phyloP scores from a whole-genome alignment of 2,329 filamentous ascomycete species.

The Clarireedia homoeocarpa region DNA sequence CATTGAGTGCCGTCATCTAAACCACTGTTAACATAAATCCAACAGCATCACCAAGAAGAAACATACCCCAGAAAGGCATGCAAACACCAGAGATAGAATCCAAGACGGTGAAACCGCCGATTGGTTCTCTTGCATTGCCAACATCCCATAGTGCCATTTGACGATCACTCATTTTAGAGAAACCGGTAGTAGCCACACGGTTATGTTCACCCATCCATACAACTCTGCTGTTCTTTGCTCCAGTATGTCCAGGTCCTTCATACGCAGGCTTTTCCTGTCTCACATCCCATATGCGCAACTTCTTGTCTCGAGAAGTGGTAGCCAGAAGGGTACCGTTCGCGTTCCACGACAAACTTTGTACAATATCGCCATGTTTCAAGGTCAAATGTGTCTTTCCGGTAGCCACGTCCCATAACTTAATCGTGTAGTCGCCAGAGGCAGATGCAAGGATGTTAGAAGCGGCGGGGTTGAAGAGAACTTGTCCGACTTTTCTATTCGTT shows the following conservation, averaged over 20 bases:
- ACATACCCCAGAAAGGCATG: conserved; percentile 94
- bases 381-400: conserved; percentile 66
- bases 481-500: conserved; percentile 75
- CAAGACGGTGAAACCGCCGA: conserved; percentile 82
- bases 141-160: conserved; percentile 95
- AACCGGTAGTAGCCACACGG: conserved; percentile 90
- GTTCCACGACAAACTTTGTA: conserved; percentile 94
- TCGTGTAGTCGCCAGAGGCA: conserved; percentile 85
- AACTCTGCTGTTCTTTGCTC: conserved; percentile 93
- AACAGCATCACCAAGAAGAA: conserved; percentile 11
- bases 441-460: conserved; percentile 94
- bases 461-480: conserved; percentile 95
- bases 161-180: conserved; percentile 96
- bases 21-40: conserved; percentile 16
- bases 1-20: conserved; percentile 84
- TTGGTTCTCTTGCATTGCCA: conserved; percentile 67
- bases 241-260: conserved; percentile 76
- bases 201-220: conserved; percentile 98
- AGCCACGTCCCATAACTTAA: conserved; percentile 93
- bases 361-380: conserved; percentile 82
- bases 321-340: conserved; percentile 78
- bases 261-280: conserved; percentile 84
- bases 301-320: conserved; percentile 96
- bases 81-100: conserved; percentile 96
- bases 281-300: conserved; percentile 94